Base-by-base conservation (phyloP, 2,329 filamentous ascomycete species). In the Colletotrichum liriopes region DNA sequence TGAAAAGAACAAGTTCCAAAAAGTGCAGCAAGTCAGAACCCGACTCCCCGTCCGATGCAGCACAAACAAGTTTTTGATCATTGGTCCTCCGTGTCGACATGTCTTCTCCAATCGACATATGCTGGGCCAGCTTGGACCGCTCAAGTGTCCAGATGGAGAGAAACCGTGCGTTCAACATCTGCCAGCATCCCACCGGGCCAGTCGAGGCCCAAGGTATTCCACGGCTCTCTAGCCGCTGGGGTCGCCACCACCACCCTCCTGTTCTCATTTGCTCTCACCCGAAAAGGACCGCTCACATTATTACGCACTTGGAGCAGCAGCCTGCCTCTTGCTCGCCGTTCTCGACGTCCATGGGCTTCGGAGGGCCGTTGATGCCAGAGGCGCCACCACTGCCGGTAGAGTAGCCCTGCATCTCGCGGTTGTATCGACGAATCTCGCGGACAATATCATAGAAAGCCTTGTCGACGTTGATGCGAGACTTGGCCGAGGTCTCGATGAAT, bases 391-490 rank as follows among this genome's bases (percentile, higher is more conserved):
- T 93, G 74, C 89, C 91, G 71, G 92, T 91, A 55, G 92, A 91
- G 84, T 97, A 94, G 72, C 94, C 94, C 73, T 95, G 95, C 92
- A 98, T 97, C 81, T 98, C 96, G 82, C 96, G 96, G 91, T 99
- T 98, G 86, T 97, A 98, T 85, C 94, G 93, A 85, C 96, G 92
- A 81, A 99, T 99, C 83, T 98, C 96, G 82, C 96, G 93, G 71
- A 99, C 96, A 77, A 98, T 95, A 82, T 98, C 95, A 89, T 96
- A 98, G 86, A 99, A 99, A 67, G 96, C 95, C 85, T 97, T 95
- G 85, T 99, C 96, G 79, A 99, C 96, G 81, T 98, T 98, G 87
- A 96, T 97, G 82, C 96, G 93, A 74, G 95, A 97, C 87, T 98
- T 99, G 77, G 96, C 96, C 52, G 96, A 99, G 16, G 96, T 98